Evolutionary conservation across 177 flowering plant species (phyloP).

Genomic region (Telopea speciosissima): DNA sequence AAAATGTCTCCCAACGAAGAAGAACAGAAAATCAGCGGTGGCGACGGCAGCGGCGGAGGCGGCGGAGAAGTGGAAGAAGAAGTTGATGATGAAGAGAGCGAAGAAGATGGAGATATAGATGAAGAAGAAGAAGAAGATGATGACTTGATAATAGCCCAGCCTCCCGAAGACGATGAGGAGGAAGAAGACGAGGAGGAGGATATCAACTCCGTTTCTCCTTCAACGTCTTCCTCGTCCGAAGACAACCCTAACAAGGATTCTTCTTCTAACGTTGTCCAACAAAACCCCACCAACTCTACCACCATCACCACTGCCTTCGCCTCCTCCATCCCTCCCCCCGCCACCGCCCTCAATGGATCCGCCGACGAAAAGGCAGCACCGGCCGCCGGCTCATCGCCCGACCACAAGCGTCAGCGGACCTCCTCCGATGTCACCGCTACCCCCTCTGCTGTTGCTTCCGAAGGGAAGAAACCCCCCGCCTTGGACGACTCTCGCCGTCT

Average conservation of each 20-base stretch:
- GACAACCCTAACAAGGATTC: neutral
- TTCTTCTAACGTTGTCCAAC: too few relatives aligned
- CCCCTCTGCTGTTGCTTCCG: neutral
- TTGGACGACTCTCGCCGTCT: slow-evolving; percentile 59
- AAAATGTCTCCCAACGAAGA: slow-evolving; percentile 10
- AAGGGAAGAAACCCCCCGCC: slow-evolving; percentile 30
- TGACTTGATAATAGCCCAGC: neutral
- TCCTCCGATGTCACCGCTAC: neutral
- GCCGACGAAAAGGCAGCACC: slow-evolving; percentile 5
- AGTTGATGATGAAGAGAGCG: slow-evolving; percentile 5
- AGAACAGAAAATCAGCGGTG: slow-evolving; percentile 3
- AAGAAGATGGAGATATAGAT: slow-evolving; percentile 7
- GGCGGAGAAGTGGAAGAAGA: neutral
- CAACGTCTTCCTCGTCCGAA: neutral
- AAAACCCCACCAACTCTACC: neutral
- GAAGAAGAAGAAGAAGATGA: slow-evolving; percentile 11
- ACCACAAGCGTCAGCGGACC: slow-evolving; percentile 22
- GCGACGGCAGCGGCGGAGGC: neutral
- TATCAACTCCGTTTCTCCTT: neutral
- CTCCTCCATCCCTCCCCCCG: neutral
- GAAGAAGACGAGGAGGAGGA: neutral
- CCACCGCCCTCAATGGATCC: slow-evolving; percentile 18
- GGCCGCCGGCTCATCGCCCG: slow-evolving; percentile 12
- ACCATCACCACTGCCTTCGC: neutral
- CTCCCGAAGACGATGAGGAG: neutral